Percentiles rank a stretch among this genome's conserved stretches.
phyloP scores from a whole-genome alignment of 139 green algal genomes.

The Eudorina sp. region DNA sequence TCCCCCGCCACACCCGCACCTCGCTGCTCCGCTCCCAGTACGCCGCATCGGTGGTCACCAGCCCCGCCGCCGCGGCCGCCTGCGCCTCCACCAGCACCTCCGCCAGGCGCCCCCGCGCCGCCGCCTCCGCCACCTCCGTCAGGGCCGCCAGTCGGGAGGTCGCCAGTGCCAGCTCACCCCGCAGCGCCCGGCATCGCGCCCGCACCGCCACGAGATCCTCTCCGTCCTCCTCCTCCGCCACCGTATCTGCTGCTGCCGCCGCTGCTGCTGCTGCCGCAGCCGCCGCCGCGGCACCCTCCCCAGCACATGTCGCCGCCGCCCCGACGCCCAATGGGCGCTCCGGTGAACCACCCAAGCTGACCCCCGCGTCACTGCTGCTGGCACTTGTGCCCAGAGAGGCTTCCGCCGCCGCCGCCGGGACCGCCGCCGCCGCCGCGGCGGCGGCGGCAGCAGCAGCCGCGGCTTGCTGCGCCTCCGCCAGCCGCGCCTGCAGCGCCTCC shows the following conservation, averaged over 20 bases:
- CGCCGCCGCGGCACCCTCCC: neutral
- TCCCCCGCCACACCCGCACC: neutral
- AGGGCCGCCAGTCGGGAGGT: neutral
- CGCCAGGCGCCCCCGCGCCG: constrained; percentile 23
- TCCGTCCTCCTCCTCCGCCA: neutral
- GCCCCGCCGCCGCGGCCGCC: constrained; percentile 5
- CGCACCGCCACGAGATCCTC: neutral
- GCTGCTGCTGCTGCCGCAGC: neutral
- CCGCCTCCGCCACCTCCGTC: neutral
- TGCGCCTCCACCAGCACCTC: neutral
- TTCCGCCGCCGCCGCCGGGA: neutral
- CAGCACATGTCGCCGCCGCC: neutral
- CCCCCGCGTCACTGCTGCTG: constrained; percentile 13
- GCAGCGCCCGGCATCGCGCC: constrained; percentile 4
- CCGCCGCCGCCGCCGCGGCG: too few relatives aligned
- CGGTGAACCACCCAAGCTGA: neutral
- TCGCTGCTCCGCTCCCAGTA: constrained; percentile 20
- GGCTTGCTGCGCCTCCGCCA: neutral
- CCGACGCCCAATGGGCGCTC: neutral
- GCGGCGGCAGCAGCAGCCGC: too few relatives aligned
- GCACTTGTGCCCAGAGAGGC: neutral
- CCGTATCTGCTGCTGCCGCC: neutral
- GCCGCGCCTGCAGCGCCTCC: neutral
- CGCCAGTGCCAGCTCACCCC: constrained; percentile 7
- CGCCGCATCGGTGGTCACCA: neutral